These are phyloP conservation scores for Capronia americana DNA, from an alignment of 2,329 filamentous ascomycete species.

Conservation along the genomic window DNA sequence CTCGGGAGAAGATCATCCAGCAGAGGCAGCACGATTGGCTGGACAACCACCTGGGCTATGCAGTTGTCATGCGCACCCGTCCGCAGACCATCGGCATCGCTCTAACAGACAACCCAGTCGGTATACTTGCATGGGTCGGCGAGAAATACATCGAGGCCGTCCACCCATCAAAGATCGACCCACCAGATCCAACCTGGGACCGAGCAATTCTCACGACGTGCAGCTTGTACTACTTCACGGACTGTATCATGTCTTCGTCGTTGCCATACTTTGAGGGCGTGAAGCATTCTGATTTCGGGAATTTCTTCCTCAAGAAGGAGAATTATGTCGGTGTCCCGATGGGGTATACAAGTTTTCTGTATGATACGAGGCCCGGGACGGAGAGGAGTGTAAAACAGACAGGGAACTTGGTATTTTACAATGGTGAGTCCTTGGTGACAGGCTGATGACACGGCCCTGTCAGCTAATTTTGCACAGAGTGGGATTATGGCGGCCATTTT, in stretches of 20 bases:
- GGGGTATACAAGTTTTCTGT: constrained; percentile 54
- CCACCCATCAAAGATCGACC: constrained; percentile 18
- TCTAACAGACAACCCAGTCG: constrained; percentile 72
- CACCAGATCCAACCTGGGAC: constrained; percentile 20
- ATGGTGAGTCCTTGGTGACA: constrained; percentile 6
- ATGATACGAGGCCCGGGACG: constrained; percentile 49
- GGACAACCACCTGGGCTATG: constrained; percentile 31
- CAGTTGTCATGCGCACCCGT: constrained; percentile 65
- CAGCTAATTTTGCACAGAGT: constrained; percentile 13
- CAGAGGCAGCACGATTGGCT: constrained; percentile 26
- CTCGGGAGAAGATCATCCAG: constrained; percentile 24
- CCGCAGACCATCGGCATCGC: constrained; percentile 75
- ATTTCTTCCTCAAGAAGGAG: constrained; percentile 26
- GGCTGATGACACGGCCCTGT: not conserved
- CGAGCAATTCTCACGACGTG: constrained; percentile 29
- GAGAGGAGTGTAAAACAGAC: constrained; percentile 47
- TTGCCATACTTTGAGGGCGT: constrained; percentile 31
- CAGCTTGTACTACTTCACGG: constrained; percentile 30
- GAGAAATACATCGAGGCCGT: constrained; percentile 62
- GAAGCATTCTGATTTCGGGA: constrained; percentile 27
- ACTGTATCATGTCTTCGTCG: constrained; percentile 26
- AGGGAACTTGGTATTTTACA: constrained; percentile 49
- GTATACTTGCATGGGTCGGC: constrained; percentile 76
- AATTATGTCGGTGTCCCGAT: constrained; percentile 47
- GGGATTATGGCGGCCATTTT: constrained; percentile 48